phyloP scores from a whole-genome alignment of 305 asterid genomes.

The Euphrasia arctica region DNA sequence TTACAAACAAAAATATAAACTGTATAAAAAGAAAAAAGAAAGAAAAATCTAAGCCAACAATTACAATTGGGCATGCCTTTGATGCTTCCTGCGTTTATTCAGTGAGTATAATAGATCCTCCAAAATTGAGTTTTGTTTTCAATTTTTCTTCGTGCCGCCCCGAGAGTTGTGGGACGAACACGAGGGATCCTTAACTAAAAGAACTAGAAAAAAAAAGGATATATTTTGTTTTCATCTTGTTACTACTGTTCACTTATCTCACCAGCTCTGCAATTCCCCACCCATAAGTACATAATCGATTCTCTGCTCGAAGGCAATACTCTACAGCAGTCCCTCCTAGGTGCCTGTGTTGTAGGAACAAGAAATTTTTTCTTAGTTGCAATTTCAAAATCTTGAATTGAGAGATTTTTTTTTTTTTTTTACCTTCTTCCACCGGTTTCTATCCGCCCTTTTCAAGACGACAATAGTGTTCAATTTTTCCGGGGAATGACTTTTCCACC shows the following conservation, averaged over 20 bases:
- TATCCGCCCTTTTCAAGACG: slow-evolving; percentile 68
- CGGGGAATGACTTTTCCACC: slow-evolving; percentile 70
- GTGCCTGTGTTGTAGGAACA: slow-evolving; percentile 57
- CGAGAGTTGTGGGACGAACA: neutral
- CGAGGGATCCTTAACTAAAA: slow-evolving; percentile 5
- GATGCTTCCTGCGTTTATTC: slow-evolving; percentile 14
- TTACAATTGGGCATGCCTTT: no score
- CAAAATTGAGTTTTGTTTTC: neutral
- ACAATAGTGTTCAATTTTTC: slow-evolving; percentile 48
- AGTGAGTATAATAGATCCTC: slow-evolving; percentile 17
- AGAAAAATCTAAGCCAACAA: no score
- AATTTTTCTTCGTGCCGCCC: neutral
- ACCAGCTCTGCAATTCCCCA: slow-evolving; percentile 71
- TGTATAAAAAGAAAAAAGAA: slow-evolving; percentile 7
- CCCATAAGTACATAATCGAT: slow-evolving; percentile 61
- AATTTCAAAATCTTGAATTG: no score
- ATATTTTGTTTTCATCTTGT: no score
- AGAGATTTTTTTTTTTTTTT: neutral
- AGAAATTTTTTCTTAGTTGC: neutral
- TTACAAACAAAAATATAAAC: slow-evolving; percentile 26
- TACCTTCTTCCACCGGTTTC: slow-evolving; percentile 76
- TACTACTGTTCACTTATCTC: slow-evolving; percentile 53
- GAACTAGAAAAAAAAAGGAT: neutral
- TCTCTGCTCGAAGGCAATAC: slow-evolving; percentile 59
- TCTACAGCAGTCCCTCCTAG: slow-evolving; percentile 90